These are phyloP conservation scores for Anthracocystis panici-leucophaei DNA, from an alignment of 1,284 basidiomycete genomes.

Conservation along the genomic window DNA sequence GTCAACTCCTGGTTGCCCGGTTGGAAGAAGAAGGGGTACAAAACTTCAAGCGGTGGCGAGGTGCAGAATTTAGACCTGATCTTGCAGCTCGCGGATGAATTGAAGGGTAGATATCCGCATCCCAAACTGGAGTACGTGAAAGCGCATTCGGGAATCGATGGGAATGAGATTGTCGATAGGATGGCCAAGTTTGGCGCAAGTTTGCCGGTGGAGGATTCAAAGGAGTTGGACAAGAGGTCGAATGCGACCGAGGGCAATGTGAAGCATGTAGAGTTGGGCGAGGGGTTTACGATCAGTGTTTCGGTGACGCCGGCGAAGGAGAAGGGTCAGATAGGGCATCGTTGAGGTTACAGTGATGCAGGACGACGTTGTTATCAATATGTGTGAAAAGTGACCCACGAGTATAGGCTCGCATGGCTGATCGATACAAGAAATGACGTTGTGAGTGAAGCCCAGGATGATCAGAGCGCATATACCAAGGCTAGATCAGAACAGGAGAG, in stretches of 20 bases:
- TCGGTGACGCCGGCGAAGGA: background rate
- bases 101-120: conserved; percentile 14
- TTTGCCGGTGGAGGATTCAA: conserved; percentile 10
- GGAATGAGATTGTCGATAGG: conserved; percentile 82
- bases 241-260: background rate
- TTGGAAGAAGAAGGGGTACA: conserved; percentile 76
- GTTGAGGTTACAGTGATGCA: no score
- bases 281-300: background rate
- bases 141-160: conserved; percentile 78
- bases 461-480: no score
- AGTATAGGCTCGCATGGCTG: no score
- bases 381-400: no score
- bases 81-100: conserved; percentile 72
- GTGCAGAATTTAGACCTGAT: conserved; percentile 80
- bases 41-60: conserved; percentile 71
- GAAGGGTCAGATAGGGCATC: no score
- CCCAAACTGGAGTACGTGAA: conserved; percentile 76
- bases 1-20: conserved; percentile 76
- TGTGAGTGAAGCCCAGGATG: no score
- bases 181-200: conserved; percentile 51
- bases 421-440: no score
- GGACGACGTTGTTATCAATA: no score
- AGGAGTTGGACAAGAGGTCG: background rate
- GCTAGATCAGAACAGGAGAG: no score
- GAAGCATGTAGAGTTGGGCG: background rate